These are phyloP conservation scores for Eragrostis tef DNA, from an alignment of 202 grass and related monocot genomes.

Conservation along the genomic window DNA sequence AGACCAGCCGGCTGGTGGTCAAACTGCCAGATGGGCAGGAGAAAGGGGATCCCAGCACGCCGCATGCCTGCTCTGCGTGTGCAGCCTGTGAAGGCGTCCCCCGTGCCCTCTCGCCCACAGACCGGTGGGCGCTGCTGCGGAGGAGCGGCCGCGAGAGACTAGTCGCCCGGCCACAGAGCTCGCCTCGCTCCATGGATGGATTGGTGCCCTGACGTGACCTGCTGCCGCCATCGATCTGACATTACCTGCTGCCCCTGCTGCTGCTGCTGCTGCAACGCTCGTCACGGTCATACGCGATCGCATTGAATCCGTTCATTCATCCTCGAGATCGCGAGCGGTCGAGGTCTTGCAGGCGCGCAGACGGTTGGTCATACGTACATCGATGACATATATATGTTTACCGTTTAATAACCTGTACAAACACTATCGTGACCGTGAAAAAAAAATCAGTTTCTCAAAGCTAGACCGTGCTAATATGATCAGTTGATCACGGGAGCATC, in stretches of 20 bases:
- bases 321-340: neutral
- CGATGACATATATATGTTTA: too few relatives aligned
- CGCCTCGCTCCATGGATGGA: neutral
- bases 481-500: too few relatives aligned
- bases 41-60: neutral
- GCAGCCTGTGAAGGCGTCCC: neutral
- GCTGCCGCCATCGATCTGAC: neutral
- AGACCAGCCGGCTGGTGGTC: neutral
- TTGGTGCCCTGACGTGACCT: neutral
- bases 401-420: too few relatives aligned
- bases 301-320: slow-evolving; percentile 11
- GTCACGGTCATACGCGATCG: neutral
- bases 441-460: too few relatives aligned
- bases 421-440: too few relatives aligned
- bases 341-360: too few relatives aligned
- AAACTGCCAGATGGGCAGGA: neutral
- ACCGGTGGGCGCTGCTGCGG: neutral
- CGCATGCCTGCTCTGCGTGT: neutral
- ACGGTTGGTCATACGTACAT: too few relatives aligned
- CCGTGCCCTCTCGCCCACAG: neutral
- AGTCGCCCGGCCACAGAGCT: too few relatives aligned
- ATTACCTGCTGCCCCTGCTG: neutral
- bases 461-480: too few relatives aligned
- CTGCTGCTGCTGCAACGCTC: neutral
- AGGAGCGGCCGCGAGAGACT: too few relatives aligned